Evolutionary conservation across 2,329 filamentous ascomycete species (phyloP).

Genomic region (Blastomyces gilchristii): DNA sequence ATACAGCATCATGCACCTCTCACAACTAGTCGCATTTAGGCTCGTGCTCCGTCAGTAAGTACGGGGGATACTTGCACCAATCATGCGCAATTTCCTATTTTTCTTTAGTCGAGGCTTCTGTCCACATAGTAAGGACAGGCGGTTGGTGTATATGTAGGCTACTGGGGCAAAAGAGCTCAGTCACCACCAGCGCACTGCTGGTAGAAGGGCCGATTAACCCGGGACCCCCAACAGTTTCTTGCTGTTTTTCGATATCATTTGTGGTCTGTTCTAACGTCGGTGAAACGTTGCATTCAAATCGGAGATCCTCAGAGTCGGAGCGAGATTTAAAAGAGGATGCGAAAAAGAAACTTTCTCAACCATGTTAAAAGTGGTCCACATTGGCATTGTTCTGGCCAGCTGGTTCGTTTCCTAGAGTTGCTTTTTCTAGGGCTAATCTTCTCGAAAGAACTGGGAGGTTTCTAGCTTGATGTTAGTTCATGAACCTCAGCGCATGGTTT

Average conservation of each 20-base stretch:
- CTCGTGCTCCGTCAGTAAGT: background rate
- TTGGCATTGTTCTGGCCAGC: background rate
- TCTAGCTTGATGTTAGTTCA: background rate
- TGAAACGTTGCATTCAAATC: background rate
- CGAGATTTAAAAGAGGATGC: too few relatives aligned
- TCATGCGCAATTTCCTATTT: background rate
- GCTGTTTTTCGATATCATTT: background rate
- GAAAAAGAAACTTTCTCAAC: too few relatives aligned
- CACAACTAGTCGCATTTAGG: slow-evolving; percentile 4
- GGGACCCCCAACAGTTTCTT: background rate
- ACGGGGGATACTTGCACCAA: background rate
- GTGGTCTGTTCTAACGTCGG: background rate
- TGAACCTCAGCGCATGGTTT: background rate
- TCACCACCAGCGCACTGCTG: too few relatives aligned
- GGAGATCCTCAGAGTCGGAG: background rate
- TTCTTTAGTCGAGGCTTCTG: background rate
- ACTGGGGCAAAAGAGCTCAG: too few relatives aligned
- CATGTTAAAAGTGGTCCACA: too few relatives aligned
- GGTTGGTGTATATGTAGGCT: too few relatives aligned
- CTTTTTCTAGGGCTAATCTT: background rate
- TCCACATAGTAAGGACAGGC: background rate
- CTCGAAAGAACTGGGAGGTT: background rate
- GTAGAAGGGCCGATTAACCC: too few relatives aligned
- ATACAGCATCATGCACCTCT: background rate
- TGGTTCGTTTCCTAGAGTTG: background rate